These are phyloP conservation scores for Phytopythium sindhum DNA, from an alignment of 352 stramenopile genomes.

Conservation along the genomic window DNA sequence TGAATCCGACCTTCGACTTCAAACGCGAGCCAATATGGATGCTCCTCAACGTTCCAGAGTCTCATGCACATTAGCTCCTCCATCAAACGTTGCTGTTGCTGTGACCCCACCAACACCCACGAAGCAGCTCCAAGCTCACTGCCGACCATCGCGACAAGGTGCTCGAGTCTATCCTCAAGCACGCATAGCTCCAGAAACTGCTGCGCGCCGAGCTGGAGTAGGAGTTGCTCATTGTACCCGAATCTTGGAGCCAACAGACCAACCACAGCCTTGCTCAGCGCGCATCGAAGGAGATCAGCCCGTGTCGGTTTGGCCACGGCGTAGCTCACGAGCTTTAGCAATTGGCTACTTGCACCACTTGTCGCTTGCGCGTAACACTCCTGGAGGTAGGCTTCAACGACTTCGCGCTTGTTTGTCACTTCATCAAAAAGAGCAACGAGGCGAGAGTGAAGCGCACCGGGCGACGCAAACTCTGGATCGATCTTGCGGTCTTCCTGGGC, in stretches of 20 bases:
- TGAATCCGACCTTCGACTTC: constrained; percentile 79
- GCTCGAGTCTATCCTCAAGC: constrained; percentile 65
- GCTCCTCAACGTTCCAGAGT: constrained; percentile 43
- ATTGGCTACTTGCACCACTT: not conserved
- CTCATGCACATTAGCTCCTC: constrained; percentile 50
- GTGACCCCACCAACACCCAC: not conserved
- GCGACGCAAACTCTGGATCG: not conserved
- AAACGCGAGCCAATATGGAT: constrained; percentile 86
- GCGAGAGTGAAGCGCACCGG: not conserved
- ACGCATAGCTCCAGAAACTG: constrained; percentile 66
- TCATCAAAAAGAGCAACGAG: not conserved
- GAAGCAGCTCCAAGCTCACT: constrained; percentile 10
- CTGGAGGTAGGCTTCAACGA: constrained; percentile 19
- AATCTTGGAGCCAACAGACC: constrained; percentile 25
- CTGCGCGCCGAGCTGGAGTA: constrained; percentile 20
- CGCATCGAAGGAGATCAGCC: constrained; percentile 33
- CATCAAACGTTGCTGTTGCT: constrained; percentile 22
- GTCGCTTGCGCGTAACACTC: constrained; percentile 8
- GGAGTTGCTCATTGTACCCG: constrained; percentile 4
- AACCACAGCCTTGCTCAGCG: constrained; percentile 31
- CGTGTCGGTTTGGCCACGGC: constrained; percentile 19
- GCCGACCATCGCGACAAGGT: constrained; percentile 21
- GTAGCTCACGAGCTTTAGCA: constrained; percentile 17
- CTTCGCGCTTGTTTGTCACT: constrained; percentile 12
- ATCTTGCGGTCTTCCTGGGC: constrained; percentile 12